phyloP scores from a whole-genome alignment of 768 basidiomycete genomes.

The Russula earlei region DNA sequence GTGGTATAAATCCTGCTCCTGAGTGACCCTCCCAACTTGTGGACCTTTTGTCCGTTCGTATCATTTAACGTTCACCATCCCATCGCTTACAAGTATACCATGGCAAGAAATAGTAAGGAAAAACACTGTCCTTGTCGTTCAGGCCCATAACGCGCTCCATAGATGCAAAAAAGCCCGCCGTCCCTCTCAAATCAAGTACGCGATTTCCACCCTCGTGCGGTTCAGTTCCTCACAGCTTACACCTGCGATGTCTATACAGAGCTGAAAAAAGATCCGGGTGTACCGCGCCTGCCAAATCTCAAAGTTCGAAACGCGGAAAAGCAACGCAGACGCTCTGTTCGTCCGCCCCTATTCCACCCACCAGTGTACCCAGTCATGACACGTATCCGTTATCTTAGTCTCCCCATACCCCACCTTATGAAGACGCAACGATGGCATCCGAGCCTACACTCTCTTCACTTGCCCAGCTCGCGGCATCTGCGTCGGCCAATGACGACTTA shows the following conservation, averaged over 20 bases:
- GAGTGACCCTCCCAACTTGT: background rate
- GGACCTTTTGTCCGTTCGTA: background rate
- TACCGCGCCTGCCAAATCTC: slow-evolving; percentile 72
- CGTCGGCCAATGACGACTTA: slow-evolving; percentile 27
- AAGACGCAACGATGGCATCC: slow-evolving; percentile 64
- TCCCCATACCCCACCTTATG: slow-evolving; percentile 19
- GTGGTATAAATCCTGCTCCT: too few species aligned
- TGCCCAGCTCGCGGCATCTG: slow-evolving; percentile 37
- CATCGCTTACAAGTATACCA: background rate
- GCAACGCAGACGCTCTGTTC: slow-evolving; percentile 34
- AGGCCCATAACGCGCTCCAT: background rate
- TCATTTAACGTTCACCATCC: background rate
- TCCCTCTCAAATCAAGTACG: slow-evolving; percentile 10
- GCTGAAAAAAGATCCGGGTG: slow-evolving; percentile 81
- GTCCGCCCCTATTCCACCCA: slow-evolving; percentile 18
- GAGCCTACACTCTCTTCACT: slow-evolving; percentile 61
- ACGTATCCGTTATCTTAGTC: background rate
- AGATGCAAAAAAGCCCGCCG: background rate
- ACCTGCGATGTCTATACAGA: slow-evolving; percentile 35
- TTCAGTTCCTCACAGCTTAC: background rate
- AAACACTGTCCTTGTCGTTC: too few species aligned
- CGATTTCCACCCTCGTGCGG: background rate
- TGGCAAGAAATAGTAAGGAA: slow-evolving; percentile 6
- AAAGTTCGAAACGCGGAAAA: slow-evolving; percentile 50
- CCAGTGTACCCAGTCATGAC: background rate